Evolutionary conservation across 768 basidiomycete genomes (phyloP).

Genomic region (Lentinula detonsa): DNA sequence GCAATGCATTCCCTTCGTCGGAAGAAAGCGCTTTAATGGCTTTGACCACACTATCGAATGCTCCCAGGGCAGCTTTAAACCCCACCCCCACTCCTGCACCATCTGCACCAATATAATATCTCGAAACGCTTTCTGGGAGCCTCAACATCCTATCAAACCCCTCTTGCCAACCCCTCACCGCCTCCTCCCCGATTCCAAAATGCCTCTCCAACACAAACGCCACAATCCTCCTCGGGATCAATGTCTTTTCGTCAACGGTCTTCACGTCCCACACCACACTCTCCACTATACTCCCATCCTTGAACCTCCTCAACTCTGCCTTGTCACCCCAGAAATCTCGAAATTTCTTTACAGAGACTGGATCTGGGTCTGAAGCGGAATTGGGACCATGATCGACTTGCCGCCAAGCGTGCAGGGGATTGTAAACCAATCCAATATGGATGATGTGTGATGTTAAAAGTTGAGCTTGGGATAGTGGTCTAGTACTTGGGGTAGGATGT

Average conservation of each 20-base stretch:
- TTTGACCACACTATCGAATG: constrained; percentile 77
- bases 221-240: constrained; percentile 72
- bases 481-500: constrained; percentile 38
- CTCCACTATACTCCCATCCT: constrained; percentile 88
- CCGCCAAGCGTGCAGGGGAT: constrained; percentile 67
- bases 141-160: constrained; percentile 53
- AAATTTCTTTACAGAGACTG: constrained; percentile 51
- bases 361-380: constrained; percentile 55
- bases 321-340: constrained; percentile 88
- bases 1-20: constrained; percentile 50
- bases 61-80: constrained; percentile 67
- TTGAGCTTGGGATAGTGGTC: constrained; percentile 47
- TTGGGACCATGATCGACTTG: constrained; percentile 89
- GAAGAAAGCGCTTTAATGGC: constrained; percentile 59
- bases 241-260: constrained; percentile 71
- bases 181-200: constrained; percentile 54
- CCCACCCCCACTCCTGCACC: constrained; percentile 38
- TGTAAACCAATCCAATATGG: constrained; percentile 71
- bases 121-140: constrained; percentile 50
- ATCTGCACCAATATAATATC: constrained; percentile 26
- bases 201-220: constrained; percentile 70
- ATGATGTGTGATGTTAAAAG: constrained; percentile 45
- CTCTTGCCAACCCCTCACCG: constrained; percentile 52
- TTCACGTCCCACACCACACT: constrained; percentile 96
- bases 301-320: constrained; percentile 90